These are phyloP conservation scores for Trichoderma sp. DNA, from an alignment of 2,329 filamentous ascomycete genomes.

Conservation along the genomic window DNA sequence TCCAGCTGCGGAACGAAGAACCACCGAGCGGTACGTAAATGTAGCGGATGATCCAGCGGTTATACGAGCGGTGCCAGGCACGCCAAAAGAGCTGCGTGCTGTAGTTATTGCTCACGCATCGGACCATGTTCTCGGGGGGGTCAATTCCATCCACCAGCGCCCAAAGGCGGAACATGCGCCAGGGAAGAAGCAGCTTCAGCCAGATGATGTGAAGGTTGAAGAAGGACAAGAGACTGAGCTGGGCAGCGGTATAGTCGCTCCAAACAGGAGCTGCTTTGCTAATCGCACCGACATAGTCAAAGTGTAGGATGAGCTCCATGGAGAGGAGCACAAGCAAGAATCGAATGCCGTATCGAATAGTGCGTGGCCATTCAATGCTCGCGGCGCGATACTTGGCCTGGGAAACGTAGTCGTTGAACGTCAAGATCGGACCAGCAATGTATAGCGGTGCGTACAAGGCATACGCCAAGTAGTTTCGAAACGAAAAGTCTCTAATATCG, in stretches of 20 bases:
- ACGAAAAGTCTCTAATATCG: conserved; percentile 67
- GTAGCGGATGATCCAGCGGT: conserved; percentile 92
- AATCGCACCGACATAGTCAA: conserved; percentile 91
- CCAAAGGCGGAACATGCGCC: conserved; percentile 99
- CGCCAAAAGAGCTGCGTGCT: conserved; percentile 92
- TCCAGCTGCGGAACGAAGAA: conserved; percentile 50
- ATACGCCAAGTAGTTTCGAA: conserved; percentile 88
- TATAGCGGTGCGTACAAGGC: conserved; percentile 91
- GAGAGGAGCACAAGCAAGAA: conserved; percentile 77
- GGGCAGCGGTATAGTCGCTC: conserved; percentile 79
- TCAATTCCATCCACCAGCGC: conserved; percentile 86
- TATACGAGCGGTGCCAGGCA: conserved; percentile 92
- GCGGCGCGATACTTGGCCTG: conserved; percentile 74
- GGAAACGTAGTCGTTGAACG: conserved; percentile 96
- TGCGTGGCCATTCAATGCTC: conserved; percentile 70
- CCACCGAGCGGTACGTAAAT: conserved; percentile 92
- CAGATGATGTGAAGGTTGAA: conserved; percentile 98
- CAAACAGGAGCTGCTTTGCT: conserved; percentile 78
- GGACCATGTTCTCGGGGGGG: conserved; percentile 96
- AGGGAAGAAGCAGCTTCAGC: conserved; percentile 94
- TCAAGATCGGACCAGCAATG: conserved; percentile 87
- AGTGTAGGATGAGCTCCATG: conserved; percentile 92
- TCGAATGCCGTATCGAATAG: conserved; percentile 77
- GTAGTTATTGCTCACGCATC: conserved; percentile 95
- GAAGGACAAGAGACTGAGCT: conserved; percentile 87